Evolutionary conservation across 257 asterid genomes (phyloP), one percentile per base, ranked within the genome.

Genomic region (Scutellaria minor): DNA sequence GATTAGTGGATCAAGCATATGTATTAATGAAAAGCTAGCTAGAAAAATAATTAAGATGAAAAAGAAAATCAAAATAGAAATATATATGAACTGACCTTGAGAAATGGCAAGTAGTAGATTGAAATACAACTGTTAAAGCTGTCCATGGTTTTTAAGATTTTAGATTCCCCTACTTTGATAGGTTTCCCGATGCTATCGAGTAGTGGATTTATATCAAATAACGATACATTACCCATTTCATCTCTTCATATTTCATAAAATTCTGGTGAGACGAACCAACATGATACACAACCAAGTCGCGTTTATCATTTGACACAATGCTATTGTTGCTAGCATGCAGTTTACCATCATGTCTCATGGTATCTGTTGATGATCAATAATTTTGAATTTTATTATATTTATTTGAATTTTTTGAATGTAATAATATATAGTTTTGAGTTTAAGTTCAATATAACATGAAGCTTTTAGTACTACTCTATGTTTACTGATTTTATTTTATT

Each of bases 281-380:
- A 1, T 89, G 96, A 57, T 87, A 87, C 14, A 89, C 79, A 2
- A 9, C 48, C 44, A 78, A 37, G 15, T 76, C 14, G 0, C 11
- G 52, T 39, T 65, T 42, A 10, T 63, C 40, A 0, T 15, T 68
- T 35, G 70, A 56, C 70, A 72, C 1, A 64, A 22, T 14, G 78
- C 82, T 45, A 87, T 67, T 35, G 83, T 81, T 51, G 86, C 84
- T 8, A 87, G 42, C 78, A 87, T 83, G 15, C 79, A 76, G 39
- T 87, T 87, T 9, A 85, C 88, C 71, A 89, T 90, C 93, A 89
- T 84, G 57, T 87, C 93, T 2, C 93, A 83, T 4, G 93, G 93
- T 77, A 89, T 81, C 96, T 87, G 82, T 9, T 13, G 31, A 24
- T 9, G 9, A 31, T 13, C 46, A 24, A 39, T 15, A 18, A 18